phyloP scores from a whole-genome alignment of 441 rosid genomes.

The Bocquillonia castaneifolia region DNA sequence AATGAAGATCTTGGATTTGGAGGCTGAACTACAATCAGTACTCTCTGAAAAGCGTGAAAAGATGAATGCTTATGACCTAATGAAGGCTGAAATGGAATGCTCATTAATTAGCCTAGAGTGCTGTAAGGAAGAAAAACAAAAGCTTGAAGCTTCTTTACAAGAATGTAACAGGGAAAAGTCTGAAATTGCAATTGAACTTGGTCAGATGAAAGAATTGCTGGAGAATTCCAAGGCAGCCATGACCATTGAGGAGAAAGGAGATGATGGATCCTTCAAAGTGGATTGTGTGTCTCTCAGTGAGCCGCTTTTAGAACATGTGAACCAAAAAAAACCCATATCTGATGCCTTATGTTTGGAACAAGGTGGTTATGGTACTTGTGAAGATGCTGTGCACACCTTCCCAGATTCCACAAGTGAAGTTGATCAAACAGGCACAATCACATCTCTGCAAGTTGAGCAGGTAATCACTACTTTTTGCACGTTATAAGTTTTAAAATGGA shows the following conservation, averaged over 20 bases:
- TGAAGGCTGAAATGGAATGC: slow-evolving; percentile 97
- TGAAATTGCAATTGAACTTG: slow-evolving; percentile 52
- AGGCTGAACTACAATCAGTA: slow-evolving; percentile 58
- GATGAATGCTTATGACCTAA: slow-evolving; percentile 58
- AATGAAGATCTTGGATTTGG: slow-evolving; percentile 64
- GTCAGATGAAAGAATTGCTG: slow-evolving; percentile 42
- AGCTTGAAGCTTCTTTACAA: slow-evolving; percentile 60
- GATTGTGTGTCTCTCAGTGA: slow-evolving; percentile 21
- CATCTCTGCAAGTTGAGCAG: slow-evolving; percentile 33
- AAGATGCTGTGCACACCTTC: slow-evolving; percentile 28
- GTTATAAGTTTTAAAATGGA: slow-evolving; percentile 1
- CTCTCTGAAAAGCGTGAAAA: slow-evolving; percentile 75
- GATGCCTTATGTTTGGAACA: neutral
- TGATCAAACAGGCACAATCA: slow-evolving; percentile 20
- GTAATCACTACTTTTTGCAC: slow-evolving; percentile 28
- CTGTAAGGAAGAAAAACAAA: slow-evolving; percentile 92
- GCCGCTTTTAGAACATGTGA: neutral
- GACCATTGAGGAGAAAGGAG: slow-evolving; percentile 32
- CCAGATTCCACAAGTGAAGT: slow-evolving; percentile 28
- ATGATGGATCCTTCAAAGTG: slow-evolving; percentile 25
- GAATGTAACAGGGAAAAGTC: slow-evolving; percentile 60
- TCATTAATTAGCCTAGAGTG: slow-evolving; percentile 91
- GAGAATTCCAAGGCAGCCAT: slow-evolving; percentile 34
- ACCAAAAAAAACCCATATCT: neutral
- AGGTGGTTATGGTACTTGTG: slow-evolving; percentile 7